These are phyloP conservation scores for Fagopyrum homotropicum DNA, from an alignment of 148 eudicot genomes.

Conservation along the genomic window DNA sequence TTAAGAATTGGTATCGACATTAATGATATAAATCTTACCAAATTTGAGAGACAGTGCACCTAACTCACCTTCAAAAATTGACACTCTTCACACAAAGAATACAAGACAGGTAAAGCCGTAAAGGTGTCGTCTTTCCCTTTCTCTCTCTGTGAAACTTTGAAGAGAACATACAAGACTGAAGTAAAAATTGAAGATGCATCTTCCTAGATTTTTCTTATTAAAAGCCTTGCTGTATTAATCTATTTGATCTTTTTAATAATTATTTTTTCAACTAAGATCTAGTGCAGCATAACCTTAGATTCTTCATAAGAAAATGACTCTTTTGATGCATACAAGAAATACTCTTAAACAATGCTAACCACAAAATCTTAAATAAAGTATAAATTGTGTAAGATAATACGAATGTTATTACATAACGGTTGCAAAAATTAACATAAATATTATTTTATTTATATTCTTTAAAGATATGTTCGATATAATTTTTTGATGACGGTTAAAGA, in stretches of 20 bases:
- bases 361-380: too few species aligned
- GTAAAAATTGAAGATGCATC: neutral
- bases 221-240: neutral
- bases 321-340: neutral
- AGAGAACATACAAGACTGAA: neutral
- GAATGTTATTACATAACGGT: too few species aligned
- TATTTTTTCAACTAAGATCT: neutral
- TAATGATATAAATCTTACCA: conserved; percentile 11
- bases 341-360: neutral
- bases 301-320: neutral
- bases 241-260: neutral
- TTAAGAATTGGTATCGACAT: conserved; percentile 5
- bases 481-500: too few species aligned
- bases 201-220: neutral
- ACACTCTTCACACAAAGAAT: neutral
- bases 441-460: too few species aligned
- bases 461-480: too few species aligned
- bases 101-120: neutral
- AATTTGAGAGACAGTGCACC: conserved; percentile 14
- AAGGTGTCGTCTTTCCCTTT: neutral
- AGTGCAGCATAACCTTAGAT: neutral
- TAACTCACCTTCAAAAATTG: conserved; percentile 11
- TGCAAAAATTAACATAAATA: too few species aligned
- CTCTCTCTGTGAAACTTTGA: neutral
- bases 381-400: too few species aligned